Conservation (phyloP, 306 rosid species). For the Ochetophila trinervis region DNA sequence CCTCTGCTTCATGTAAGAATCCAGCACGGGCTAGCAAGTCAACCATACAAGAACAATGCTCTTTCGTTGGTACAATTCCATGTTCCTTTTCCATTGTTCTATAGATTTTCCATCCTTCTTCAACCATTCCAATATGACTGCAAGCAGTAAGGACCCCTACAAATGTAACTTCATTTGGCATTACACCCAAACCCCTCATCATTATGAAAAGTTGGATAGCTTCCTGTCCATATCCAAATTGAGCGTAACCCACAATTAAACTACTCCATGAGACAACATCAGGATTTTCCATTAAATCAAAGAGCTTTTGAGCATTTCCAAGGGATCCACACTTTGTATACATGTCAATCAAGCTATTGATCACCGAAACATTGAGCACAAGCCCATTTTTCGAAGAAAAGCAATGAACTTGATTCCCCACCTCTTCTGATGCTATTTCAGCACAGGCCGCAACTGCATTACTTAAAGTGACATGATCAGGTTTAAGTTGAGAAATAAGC, state of each 20-base stretch:
- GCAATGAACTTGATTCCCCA: conserved; percentile 70
- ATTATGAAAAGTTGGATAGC: conserved; percentile 56
- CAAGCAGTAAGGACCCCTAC: conserved; percentile 76
- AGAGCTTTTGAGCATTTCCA: conserved; percentile 48
- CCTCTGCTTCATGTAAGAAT: conserved; percentile 58
- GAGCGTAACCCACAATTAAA: conserved; percentile 72
- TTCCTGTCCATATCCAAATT: conserved; percentile 61
- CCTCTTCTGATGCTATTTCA: conserved; percentile 54
- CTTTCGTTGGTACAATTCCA: conserved; percentile 55
- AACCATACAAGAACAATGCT: conserved; percentile 75
- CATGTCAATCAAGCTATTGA: conserved; percentile 77
- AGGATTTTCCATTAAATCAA: conserved; percentile 42
- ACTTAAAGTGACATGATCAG: conserved; percentile 55
- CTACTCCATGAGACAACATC: conserved; percentile 84
- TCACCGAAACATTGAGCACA: conserved; percentile 43
- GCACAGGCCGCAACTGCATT: conserved; percentile 61
- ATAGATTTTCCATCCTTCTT: conserved; percentile 58
- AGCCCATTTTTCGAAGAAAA: conserved; percentile 58
- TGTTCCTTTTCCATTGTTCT: conserved; percentile 55
- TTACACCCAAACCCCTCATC: conserved; percentile 45
- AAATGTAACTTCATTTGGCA: conserved; percentile 64
- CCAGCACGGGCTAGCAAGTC: conserved; percentile 83
- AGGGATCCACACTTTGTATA: conserved; percentile 75
- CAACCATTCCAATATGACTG: conserved; percentile 70
- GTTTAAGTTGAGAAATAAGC: conserved; percentile 47